Base-by-base conservation (phyloP, 139 green algal species). In the Coelastrella sp. region DNA sequence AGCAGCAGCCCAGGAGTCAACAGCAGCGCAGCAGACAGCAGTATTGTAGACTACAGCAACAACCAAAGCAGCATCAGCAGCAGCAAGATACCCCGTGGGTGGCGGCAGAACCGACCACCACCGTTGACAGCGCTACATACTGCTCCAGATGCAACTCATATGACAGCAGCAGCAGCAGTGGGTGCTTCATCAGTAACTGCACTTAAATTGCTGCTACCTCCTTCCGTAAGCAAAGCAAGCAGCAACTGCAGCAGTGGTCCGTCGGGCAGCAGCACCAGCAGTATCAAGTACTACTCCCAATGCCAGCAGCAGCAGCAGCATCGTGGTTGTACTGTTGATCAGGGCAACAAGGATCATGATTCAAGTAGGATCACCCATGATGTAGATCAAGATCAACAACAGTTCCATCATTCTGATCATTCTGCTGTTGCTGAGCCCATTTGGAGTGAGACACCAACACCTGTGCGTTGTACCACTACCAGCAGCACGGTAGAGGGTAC, bases 1-100 rank as follows among this genome's bases (percentile, higher is more conserved):
- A 62, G 37, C 45, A 78, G 0, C 80, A 89, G 72, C 86, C 86
- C 0, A 66, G 21, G n/a, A n/a, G n/a, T n/a, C n/a, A n/a, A n/a
- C n/a, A n/a, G n/a, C n/a, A n/a, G n/a, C n/a, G n/a, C n/a, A n/a
- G n/a, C n/a, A n/a, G n/a, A n/a, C n/a, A n/a, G n/a, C n/a, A n/a
- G n/a, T n/a, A n/a, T n/a, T n/a, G n/a, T n/a, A n/a, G n/a, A n/a
- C n/a, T n/a, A n/a, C n/a, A n/a, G n/a, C n/a, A n/a, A n/a, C n/a
- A n/a, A 57, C 45, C 45, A 13, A 13, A 57, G 45, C 45, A 57
- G 45, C 45, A 57, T 13, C 11, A 57, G 4, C 53, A 64, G 53
- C 53, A 35, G 17, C 5, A n/a, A 27, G 30, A n/a, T 32, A 21
- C 0, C 4, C 11, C 19, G 53, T 2, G 53, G 53, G 0, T 64